Evolutionary conservation across 495 filamentous ascomycete species (phyloP).

Genomic region (Parathielavia appendiculata): DNA sequence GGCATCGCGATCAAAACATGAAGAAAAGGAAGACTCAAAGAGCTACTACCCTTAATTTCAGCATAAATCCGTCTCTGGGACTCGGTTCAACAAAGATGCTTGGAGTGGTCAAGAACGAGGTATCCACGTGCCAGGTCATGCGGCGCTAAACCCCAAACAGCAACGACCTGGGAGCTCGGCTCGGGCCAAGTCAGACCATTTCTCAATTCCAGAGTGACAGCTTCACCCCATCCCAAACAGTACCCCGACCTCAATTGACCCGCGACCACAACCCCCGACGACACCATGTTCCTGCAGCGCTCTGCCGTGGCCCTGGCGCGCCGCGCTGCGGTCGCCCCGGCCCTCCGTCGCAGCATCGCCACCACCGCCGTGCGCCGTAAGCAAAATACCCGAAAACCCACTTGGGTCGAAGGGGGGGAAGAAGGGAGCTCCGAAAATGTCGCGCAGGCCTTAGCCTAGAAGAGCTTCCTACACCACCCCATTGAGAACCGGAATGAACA

Average conservation of each 20-base stretch:
- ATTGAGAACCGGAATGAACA: conserved; percentile 8
- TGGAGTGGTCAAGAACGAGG: background rate
- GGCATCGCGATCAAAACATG: too few species aligned
- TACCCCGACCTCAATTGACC: conserved; percentile 16
- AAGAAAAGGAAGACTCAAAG: too few species aligned
- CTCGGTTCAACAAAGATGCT: too few species aligned
- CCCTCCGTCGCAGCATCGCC: conserved; percentile 54
- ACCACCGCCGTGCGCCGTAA: conserved; percentile 56
- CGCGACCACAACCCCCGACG: conserved; percentile 6
- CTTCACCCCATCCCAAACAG: conserved; percentile 14
- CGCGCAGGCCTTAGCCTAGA: background rate
- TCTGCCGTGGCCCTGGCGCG: conserved; percentile 66
- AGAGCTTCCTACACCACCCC: conserved; percentile 10
- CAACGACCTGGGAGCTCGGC: conserved; percentile 22
- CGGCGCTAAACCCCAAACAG: conserved; percentile 20
- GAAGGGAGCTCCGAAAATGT: conserved; percentile 10
- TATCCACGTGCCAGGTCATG: conserved; percentile 25
- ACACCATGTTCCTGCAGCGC: conserved; percentile 74
- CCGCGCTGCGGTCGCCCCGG: conserved; percentile 59
- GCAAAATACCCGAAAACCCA: conserved; percentile 21
- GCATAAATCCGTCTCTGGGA: too few species aligned
- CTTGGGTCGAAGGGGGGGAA: background rate
- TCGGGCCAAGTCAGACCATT: conserved; percentile 31
- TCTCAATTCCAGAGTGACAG: conserved; percentile 14
- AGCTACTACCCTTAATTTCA: too few species aligned